Conservation (phyloP, 768 basidiomycete genomes). For the Leucocoprinus birnbaumii region DNA sequence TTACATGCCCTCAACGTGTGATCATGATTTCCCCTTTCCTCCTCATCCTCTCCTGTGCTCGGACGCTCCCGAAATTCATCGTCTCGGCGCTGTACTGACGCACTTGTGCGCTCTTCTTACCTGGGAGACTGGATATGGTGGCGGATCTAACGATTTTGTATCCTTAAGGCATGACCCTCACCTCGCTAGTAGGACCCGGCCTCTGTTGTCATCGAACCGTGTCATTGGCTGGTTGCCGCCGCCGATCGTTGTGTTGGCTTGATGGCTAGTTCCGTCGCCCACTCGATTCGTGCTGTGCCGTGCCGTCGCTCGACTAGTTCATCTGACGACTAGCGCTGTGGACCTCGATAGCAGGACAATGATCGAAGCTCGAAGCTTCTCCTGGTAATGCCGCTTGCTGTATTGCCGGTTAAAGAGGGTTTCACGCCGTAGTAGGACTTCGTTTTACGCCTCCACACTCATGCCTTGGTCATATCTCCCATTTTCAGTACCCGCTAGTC, state of each 20-base stretch:
- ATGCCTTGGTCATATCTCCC: constrained; percentile 12
- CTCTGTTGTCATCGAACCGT: not conserved
- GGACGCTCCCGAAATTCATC: constrained; percentile 8
- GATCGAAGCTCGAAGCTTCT: constrained; percentile 31
- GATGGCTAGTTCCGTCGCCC: constrained; percentile 35
- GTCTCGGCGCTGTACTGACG: constrained; percentile 7
- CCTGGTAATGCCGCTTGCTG: constrained; percentile 11
- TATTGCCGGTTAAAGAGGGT: constrained; percentile 1
- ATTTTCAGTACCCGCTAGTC: not conserved
- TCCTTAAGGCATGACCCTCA: constrained; percentile 2
- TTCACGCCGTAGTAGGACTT: not conserved
- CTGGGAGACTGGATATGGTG: not conserved
- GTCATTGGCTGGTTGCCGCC: not conserved
- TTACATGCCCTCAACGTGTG: constrained; percentile 25
- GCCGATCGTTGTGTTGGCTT: constrained; percentile 4
- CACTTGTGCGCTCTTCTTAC: constrained; percentile 1
- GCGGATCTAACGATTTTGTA: not conserved
- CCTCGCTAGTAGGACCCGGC: not conserved
- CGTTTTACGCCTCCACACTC: not conserved
- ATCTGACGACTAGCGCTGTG: constrained; percentile 11
- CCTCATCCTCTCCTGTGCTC: constrained; percentile 6
- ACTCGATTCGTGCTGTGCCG: constrained; percentile 22
- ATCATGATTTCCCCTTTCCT: constrained; percentile 15
- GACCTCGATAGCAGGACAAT: constrained; percentile 16
- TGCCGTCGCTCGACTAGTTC: constrained; percentile 8